phyloP scores from a whole-genome alignment of 441 rosid species.

The Kokia cookei region DNA sequence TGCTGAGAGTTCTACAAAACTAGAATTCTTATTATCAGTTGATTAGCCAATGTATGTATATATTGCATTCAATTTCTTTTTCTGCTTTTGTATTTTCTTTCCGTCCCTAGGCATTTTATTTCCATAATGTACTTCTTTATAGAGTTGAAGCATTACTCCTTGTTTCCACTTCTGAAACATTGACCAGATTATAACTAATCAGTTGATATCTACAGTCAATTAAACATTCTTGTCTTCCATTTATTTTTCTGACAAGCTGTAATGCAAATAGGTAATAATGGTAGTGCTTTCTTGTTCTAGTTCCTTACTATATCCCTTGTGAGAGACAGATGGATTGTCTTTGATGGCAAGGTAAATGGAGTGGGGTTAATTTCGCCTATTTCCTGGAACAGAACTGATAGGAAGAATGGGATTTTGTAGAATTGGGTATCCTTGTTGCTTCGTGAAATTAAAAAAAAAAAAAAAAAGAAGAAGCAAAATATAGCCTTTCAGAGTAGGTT shows the following conservation, averaged over 20 bases:
- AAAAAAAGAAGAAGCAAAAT: neutral
- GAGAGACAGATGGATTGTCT: neutral
- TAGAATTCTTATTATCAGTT: neutral
- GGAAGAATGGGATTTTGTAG: neutral
- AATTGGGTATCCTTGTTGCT: neutral
- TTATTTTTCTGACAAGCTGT: neutral
- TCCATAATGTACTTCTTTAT: neutral
- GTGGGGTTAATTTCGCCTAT: neutral
- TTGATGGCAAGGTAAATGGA: slow-evolving; percentile 3
- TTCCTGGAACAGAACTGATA: neutral
- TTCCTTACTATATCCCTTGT: neutral
- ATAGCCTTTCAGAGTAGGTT: neutral
- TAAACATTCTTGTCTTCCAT: neutral
- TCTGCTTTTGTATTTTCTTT: neutral
- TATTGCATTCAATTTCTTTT: neutral
- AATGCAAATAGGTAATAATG: neutral
- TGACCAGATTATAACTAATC: neutral
- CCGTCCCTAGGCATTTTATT: neutral
- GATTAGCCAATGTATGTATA: neutral
- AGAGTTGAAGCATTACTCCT: neutral
- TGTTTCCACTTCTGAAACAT: neutral
- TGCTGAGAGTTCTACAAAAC: neutral
- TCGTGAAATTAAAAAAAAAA: neutral
- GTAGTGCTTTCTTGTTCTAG: neutral
- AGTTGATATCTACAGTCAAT: neutral